Conservation (phyloP, 2,329 filamentous ascomycete species). For the Lasiodiplodia gonubiensis region DNA sequence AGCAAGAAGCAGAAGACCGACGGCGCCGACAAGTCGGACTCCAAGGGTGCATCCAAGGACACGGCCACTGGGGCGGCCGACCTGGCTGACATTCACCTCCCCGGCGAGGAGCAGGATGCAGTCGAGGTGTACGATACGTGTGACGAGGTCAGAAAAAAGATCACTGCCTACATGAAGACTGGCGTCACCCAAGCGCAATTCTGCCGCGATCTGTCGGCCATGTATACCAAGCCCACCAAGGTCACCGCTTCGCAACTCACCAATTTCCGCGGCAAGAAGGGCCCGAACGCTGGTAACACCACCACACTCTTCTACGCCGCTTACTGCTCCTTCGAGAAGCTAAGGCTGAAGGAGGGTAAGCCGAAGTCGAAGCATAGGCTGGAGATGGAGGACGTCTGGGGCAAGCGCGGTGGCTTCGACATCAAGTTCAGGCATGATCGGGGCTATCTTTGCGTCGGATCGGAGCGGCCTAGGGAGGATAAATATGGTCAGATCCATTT, state of each 20-base stretch:
- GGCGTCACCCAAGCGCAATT: conserved; percentile 60
- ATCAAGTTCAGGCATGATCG: not conserved
- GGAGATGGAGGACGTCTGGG: conserved; percentile 55
- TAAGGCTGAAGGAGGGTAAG: conserved; percentile 58
- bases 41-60: conserved; percentile 34
- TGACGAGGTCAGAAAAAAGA: conserved; percentile 64
- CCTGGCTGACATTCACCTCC: conserved; percentile 52
- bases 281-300: conserved; percentile 55
- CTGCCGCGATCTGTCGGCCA: conserved; percentile 55
- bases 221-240: conserved; percentile 42
- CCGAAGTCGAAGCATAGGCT: conserved; percentile 58
- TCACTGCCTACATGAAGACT: conserved; percentile 56
- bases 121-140: conserved; percentile 63
- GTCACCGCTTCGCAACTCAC: conserved; percentile 55
- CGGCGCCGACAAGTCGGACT: not conserved
- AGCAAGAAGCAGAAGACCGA: conserved; percentile 40
- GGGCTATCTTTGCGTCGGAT: not conserved
- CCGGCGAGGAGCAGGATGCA: conserved; percentile 53
- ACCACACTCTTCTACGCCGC: conserved; percentile 58
- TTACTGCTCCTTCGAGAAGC: conserved; percentile 67
- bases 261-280: conserved; percentile 59
- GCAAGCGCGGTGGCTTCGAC: conserved; percentile 10
- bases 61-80: conserved; percentile 36
- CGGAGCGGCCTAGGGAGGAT: not conserved
- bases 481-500: not conserved